Base-by-base conservation (phyloP, 306 rosid genomes). In the Dalbergia oliveri region DNA sequence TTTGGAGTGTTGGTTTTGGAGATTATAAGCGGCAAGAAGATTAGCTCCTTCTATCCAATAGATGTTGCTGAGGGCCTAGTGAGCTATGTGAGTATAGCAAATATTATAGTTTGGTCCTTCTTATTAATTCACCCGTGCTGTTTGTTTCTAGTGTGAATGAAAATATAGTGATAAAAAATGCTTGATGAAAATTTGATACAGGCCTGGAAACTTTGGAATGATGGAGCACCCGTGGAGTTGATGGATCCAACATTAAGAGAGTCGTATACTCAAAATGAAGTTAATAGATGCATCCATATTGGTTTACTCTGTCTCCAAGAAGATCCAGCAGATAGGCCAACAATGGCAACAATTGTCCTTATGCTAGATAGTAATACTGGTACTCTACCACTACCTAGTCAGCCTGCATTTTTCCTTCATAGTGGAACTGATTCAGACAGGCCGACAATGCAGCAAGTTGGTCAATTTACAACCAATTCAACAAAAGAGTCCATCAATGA, bases 21-120 rank as follows among this genome's bases (percentile, higher is more conserved):
- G 67, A 87, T 81, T 69, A 9, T 84, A 72, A 81, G 86, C 49
- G 88, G 90, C 21, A 84, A 74, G 57, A 87, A 75, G 61, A 87
- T 80, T 8, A 62, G 47, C 43, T 37, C 75, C 64, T 84, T 6
- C 41, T 50, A 67, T 59, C 51, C 77, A 51, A 57, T 58, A 1
- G 61, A 66, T 0, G 45, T 37, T 67, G 66, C 53, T 13, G 82
- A 77, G 65, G 79, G 81, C 56, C 74, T 81, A 9, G 0, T 81
- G 53, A 81, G 69, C 66, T 58, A 81, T 78, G 88, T 87, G 75
- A 84, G 88, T 81, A 50, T 51, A 33, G 9, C 64, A 13, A 54
- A 66, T 18, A 19, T 26, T 0, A 37, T 37, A 37, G 41, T 37
- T 5, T 47, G 9, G 35, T 76, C 11, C 11, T 43, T 26, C 31